Base-by-base conservation (phyloP, 805 yeast genomes). In the Candida coquimbonensis region DNA sequence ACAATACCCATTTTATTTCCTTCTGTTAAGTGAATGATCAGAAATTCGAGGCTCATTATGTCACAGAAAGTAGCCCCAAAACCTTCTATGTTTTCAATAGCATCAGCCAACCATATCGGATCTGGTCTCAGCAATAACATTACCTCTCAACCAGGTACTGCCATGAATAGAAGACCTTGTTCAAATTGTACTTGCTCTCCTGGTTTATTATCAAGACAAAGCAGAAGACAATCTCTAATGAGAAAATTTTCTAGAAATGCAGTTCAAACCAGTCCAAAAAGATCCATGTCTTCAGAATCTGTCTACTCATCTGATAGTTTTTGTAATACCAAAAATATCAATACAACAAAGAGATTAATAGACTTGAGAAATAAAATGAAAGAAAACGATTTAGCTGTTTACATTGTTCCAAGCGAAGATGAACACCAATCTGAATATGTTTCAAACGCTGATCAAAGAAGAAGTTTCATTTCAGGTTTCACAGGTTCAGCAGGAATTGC, bases 401-500 rank as follows among this genome's bases (percentile, higher is more conserved):
- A 93, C 62, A 71, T 80, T 26, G 77, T 87, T 9, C 88, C 91
- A 19, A 81, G 95, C 36, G 96, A 88, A 61, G 99, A 91, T 61
- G 96, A 87, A 55, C 99, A 91, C 63, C 91, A 85, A 63, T 80
- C 90, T 26, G 99, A 91, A 66, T 90, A 90, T 56, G 91, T 91
- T 8, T 76, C 93, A 0, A 67, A 74, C 1, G 78, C 83, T 13
- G 98, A 91, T 62, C 87, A 83, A 60, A 77, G 96, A 54, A 73
- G 97, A 47, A 83, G 78, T 45, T 91, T 74, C 56, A 83, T 91
- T 26, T 76, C 90, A 7, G 97, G 89, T 0, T 91, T 91, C 66
- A 83, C 91, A 12, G 99, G 98, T 1, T 81, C 91, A 41, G 95
- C 97, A 2, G 99, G 98, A 24, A 69, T 87, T 21, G 97, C 96